Conservation (phyloP, 169 alveolate genomes). For the Cyclospora cayetanensis region DNA sequence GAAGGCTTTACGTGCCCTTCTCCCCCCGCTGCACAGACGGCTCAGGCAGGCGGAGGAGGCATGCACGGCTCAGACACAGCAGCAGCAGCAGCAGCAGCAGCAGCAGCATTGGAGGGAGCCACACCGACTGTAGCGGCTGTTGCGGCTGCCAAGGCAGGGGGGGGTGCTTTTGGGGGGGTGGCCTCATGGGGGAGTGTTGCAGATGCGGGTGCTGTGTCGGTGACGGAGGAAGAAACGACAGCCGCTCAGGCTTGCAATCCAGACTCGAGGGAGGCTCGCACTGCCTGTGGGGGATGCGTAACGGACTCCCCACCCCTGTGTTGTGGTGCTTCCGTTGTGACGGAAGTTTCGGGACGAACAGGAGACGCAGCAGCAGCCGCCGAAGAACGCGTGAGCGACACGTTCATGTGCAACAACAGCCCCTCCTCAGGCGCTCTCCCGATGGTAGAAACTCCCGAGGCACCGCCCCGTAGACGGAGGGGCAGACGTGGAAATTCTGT, state of each 20-base stretch:
- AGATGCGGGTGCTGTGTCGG: neutral
- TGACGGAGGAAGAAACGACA: neutral
- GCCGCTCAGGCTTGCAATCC: neutral
- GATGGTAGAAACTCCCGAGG: neutral
- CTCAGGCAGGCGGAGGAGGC: no score
- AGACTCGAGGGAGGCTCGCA: no score
- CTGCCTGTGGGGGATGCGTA: no score
- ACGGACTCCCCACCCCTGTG: no score
- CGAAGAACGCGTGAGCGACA: no score
- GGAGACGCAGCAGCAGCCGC: no score
- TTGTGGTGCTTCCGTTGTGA: no score
- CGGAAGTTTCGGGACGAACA: no score
- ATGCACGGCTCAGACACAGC: neutral
- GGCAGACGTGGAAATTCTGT: conserved; percentile 17
- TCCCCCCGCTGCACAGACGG: no score
- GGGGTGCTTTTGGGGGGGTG: neutral
- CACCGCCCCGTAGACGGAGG: neutral
- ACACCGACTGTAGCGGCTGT: neutral
- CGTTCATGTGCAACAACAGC: no score
- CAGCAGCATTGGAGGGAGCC: neutral
- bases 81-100: neutral
- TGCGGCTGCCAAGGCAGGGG: neutral
- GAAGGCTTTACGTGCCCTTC: no score
- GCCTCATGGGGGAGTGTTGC: no score
- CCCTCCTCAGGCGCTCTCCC: neutral